phyloP scores from a whole-genome alignment of 352 stramenopile genomes.

The Phytopythium delawarense region DNA sequence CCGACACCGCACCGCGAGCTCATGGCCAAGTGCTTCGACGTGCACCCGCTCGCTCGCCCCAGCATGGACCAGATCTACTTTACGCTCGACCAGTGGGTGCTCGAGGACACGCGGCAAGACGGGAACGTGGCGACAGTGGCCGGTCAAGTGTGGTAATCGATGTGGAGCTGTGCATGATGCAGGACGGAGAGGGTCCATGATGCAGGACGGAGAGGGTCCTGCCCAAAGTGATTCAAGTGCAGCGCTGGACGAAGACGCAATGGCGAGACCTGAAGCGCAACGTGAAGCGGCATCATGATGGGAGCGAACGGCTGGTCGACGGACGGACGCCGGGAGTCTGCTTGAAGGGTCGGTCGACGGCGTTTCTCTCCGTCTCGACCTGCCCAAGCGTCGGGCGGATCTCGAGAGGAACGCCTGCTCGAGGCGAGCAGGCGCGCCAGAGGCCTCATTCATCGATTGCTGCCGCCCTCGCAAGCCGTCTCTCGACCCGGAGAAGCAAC shows the following conservation, averaged over 20 bases:
- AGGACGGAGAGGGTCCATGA: not conserved
- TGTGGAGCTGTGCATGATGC: not conserved
- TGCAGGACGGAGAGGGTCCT: not conserved
- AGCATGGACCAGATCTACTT: conserved; percentile 65
- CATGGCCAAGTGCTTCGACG: conserved; percentile 60
- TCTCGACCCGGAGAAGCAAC: not conserved
- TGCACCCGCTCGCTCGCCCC: conserved; percentile 46
- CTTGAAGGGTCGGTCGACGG: conserved; percentile 1
- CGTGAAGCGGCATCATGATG: not conserved
- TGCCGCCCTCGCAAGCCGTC: not conserved
- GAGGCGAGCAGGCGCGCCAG: not conserved
- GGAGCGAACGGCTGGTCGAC: not conserved
- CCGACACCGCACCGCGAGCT: conserved; percentile 37
- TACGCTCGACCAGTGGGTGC: conserved; percentile 55
- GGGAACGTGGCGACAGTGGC: not conserved
- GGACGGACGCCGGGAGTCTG: not conserved
- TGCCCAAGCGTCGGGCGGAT: conserved; percentile 1
- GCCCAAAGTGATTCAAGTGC: not conserved
- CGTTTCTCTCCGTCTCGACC: not conserved
- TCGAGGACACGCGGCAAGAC: conserved; percentile 38
- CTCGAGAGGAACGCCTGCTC: not conserved
- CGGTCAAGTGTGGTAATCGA: not conserved
- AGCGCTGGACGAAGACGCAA: not conserved
- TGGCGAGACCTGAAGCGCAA: not conserved
- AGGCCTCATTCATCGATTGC: conserved; percentile 2